Conservation (phyloP, 495 filamentous ascomycete genomes). For the Podospora pseudopauciseta region DNA sequence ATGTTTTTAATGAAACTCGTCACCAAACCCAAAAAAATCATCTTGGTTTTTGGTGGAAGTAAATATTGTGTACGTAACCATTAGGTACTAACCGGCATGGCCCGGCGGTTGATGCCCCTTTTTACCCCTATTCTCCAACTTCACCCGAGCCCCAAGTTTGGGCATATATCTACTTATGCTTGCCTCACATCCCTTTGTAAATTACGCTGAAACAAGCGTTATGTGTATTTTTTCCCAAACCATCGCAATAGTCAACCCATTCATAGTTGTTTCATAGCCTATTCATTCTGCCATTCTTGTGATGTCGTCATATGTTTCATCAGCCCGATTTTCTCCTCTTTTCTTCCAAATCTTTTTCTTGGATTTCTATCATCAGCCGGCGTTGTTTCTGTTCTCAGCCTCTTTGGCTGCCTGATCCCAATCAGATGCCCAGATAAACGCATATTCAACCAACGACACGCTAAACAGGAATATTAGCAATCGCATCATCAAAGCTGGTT, state of each 20-base stretch:
- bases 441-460: conserved; percentile 61
- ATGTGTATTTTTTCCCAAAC: background rate
- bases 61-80: background rate
- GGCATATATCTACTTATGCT: background rate
- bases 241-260: background rate
- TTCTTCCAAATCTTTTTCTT: background rate
- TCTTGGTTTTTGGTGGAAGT: background rate
- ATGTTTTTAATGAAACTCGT: no score
- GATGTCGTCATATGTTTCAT: background rate
- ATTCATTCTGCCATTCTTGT: background rate
- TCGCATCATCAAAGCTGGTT: background rate
- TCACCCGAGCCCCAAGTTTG: background rate
- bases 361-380: conserved; percentile 34
- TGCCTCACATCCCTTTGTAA: background rate
- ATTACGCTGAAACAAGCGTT: background rate
- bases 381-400: conserved; percentile 62
- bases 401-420: conserved; percentile 75
- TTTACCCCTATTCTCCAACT: background rate
- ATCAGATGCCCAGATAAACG: conserved; percentile 61
- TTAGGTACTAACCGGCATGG: background rate
- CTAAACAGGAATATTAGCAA: conserved; percentile 23
- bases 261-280: background rate
- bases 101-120: background rate
- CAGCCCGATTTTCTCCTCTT: background rate
- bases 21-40: background rate